Percentiles rank a stretch among this genome's conserved stretches.
phyloP scores from a whole-genome alignment of 805 yeast species.

The Priceomyces carsonii region DNA sequence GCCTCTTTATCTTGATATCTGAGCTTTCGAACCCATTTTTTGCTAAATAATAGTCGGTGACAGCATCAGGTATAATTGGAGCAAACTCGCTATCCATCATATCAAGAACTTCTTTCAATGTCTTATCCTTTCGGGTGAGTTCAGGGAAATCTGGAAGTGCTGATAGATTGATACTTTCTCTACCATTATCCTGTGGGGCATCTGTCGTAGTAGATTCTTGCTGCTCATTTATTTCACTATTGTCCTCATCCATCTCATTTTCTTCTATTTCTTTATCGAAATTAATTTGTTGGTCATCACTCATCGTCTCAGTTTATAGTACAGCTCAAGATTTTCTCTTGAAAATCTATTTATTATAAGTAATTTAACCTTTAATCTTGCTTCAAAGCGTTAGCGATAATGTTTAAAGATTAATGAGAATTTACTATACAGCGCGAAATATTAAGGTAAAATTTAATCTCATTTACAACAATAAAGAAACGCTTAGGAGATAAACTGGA shows the following conservation, averaged over 20 bases:
- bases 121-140: conserved; percentile 74
- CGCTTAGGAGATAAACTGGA: no score
- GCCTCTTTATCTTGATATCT: conserved; percentile 71
- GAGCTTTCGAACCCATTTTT: conserved; percentile 82
- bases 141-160: conserved; percentile 60
- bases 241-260: conserved; percentile 23
- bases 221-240: conserved; percentile 21
- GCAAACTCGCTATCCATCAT: conserved; percentile 88
- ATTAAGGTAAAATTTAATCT: no score
- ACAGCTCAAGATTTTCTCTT: no score
- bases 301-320: conserved; percentile 4
- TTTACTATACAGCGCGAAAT: no score
- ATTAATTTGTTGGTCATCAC: conserved; percentile 5
- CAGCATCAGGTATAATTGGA: conserved; percentile 96
- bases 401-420: no score
- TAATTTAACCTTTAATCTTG: no score
- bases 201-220: conserved; percentile 5
- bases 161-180: conserved; percentile 9
- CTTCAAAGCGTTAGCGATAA: no score
- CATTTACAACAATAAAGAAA: no score
- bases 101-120: conserved; percentile 78
- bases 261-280: conserved; percentile 19
- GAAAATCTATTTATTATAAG: no score
- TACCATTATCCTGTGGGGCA: conserved; percentile 4
- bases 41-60: conserved; percentile 86